Conservation (phyloP, 2,329 filamentous ascomycete species). For the Neofusicoccum cordaticola region DNA sequence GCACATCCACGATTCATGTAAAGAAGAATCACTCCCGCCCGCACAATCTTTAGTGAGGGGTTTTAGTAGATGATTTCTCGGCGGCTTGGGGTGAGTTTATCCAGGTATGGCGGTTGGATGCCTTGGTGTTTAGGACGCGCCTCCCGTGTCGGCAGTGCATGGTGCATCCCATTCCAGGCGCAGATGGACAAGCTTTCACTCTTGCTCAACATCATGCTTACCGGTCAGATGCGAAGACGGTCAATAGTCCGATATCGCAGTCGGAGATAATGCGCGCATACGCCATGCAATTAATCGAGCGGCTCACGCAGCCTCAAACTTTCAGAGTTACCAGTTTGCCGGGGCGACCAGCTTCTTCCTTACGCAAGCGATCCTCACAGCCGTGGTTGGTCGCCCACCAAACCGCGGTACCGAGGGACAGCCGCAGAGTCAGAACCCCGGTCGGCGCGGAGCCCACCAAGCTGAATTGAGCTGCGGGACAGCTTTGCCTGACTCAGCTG, state of each 20-base stretch:
- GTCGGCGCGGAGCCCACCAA: not conserved
- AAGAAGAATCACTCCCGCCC: not conserved
- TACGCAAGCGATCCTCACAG: not conserved
- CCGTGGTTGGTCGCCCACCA: slow-evolving; percentile 1
- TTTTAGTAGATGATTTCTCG: not conserved
- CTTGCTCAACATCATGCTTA: not conserved
- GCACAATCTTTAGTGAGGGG: not conserved
- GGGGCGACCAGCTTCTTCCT: not conserved
- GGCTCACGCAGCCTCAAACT: not conserved
- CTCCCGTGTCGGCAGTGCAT: not conserved
- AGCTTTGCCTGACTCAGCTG: slow-evolving; percentile 6
- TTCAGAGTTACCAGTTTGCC: not conserved
- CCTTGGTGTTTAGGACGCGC: not conserved
- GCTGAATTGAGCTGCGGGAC: not conserved
- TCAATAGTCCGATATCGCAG: not conserved
- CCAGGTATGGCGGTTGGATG: not conserved
- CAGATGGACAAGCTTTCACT: not conserved
- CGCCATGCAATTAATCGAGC: not conserved
- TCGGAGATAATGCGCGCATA: not conserved
- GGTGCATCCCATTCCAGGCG: not conserved
- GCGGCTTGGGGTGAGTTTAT: not conserved
- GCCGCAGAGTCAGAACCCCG: not conserved
- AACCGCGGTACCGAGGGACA: not conserved
- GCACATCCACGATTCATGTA: not conserved
- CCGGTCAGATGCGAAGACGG: not conserved